phyloP scores from a whole-genome alignment of 2,329 filamentous ascomycete species.

The Furcasterigmium sp. region DNA sequence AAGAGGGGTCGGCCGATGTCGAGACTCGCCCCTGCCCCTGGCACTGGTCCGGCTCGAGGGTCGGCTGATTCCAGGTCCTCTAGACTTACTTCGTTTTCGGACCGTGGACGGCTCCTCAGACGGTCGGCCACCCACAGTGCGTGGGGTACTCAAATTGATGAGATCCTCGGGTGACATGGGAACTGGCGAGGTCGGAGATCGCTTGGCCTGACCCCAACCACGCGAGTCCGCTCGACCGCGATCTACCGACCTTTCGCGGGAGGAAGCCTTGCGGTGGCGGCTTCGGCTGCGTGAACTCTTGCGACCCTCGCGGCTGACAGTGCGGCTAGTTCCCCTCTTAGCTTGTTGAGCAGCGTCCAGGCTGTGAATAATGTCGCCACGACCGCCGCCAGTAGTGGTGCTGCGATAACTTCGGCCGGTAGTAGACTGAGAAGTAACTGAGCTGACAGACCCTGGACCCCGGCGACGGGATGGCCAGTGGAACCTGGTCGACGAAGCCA shows the following conservation, averaged over 20 bases:
- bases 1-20: conserved; percentile 15
- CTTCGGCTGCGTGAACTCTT: conserved; percentile 32
- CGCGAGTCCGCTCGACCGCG: conserved; percentile 62
- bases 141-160: conserved; percentile 53
- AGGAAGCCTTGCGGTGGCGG: conserved; percentile 39
- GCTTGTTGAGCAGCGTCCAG: conserved; percentile 71
- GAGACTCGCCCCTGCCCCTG: not conserved
- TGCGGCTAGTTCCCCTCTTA: conserved; percentile 49
- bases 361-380: conserved; percentile 79
- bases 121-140: conserved; percentile 18
- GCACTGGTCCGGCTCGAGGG: conserved; percentile 40
- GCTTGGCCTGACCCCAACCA: conserved; percentile 68
- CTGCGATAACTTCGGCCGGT: conserved; percentile 45
- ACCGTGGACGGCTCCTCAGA: conserved; percentile 36
- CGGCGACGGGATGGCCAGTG: conserved; percentile 50
- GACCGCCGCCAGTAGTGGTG: conserved; percentile 28
- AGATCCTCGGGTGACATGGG: conserved; percentile 92
- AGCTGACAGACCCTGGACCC: conserved; percentile 52
- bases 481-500: conserved; percentile 45
- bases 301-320: conserved; percentile 43
- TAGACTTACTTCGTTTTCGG: conserved; percentile 32
- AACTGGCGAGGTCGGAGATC: conserved; percentile 85
- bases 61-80: conserved; percentile 15
- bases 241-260: conserved; percentile 62
- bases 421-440: conserved; percentile 51